Evolutionary conservation across 768 basidiomycete genomes (phyloP).

Genomic region (Auriculariales sp.): DNA sequence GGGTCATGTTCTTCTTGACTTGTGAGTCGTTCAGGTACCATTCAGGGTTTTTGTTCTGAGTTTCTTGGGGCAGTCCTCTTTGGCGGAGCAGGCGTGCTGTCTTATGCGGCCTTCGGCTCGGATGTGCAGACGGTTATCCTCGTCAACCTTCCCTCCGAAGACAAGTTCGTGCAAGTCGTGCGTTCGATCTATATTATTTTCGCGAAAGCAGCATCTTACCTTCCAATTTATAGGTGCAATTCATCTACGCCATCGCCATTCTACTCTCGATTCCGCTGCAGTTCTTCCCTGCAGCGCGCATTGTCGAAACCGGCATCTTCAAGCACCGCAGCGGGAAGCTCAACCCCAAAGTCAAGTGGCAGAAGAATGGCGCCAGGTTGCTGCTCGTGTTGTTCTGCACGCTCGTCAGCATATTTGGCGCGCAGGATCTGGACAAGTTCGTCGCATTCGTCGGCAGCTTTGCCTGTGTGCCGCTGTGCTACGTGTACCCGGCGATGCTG

Average conservation of each 20-base stretch:
- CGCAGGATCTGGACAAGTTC: conserved; percentile 87
- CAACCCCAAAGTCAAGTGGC: conserved; percentile 78
- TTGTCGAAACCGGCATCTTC: conserved; percentile 93
- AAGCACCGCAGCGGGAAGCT: conserved; percentile 66
- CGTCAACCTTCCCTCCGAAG: conserved; percentile 75
- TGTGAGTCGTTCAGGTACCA: conserved; percentile 24
- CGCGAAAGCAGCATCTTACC: conserved; percentile 1
- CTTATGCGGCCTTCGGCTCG: conserved; percentile 78
- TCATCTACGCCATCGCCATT: conserved; percentile 86
- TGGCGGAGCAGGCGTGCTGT: conserved; percentile 74
- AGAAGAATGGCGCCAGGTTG: conserved; percentile 47
- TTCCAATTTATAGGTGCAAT: conserved; percentile 40
- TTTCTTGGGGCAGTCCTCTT: conserved; percentile 51
- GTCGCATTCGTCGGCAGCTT: conserved; percentile 87
- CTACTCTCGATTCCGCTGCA: conserved; percentile 84
- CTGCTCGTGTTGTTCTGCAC: conserved; percentile 68
- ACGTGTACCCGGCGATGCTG: conserved; percentile 86
- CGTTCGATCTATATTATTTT: conserved; percentile 17
- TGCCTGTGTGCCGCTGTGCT: conserved; percentile 89
- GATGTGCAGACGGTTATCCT: conserved; percentile 87
- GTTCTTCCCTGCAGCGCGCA: conserved; percentile 94
- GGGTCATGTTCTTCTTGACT: conserved; percentile 80
- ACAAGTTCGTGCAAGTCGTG: conserved; percentile 79
- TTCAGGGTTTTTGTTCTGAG: background rate
- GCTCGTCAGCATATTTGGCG: conserved; percentile 68